These are phyloP conservation scores for Nakazawaea ernobii DNA, from an alignment of 805 yeast species.

Conservation along the genomic window DNA sequence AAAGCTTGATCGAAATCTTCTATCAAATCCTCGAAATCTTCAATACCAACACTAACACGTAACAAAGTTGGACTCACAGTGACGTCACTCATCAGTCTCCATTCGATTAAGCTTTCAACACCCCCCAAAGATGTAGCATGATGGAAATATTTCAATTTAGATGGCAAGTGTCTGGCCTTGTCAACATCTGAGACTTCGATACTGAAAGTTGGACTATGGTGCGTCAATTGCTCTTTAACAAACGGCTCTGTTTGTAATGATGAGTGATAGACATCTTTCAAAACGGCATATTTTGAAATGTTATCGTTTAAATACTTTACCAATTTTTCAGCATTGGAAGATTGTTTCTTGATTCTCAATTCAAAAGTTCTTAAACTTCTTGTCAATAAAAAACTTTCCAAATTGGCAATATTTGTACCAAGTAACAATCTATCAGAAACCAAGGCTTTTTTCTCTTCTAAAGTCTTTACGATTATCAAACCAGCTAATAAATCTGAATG, in stretches of 20 bases:
- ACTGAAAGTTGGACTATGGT: conserved; percentile 69
- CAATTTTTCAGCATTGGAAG: conserved; percentile 52
- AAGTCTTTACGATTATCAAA: conserved; percentile 58
- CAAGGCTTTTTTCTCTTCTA: conserved; percentile 38
- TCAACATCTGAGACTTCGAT: conserved; percentile 45
- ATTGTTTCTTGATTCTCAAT: conserved; percentile 63
- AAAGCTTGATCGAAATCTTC: conserved; percentile 45
- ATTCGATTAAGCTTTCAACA: conserved; percentile 83
- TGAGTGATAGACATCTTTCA: conserved; percentile 59
- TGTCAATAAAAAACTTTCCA: conserved; percentile 68
- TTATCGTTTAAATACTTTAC: conserved; percentile 56
- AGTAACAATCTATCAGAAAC: conserved; percentile 58
- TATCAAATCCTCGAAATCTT: conserved; percentile 70
- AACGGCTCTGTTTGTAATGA: conserved; percentile 69
- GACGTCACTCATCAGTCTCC: conserved; percentile 76
- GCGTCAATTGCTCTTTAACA: conserved; percentile 59
- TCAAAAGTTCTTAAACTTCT: conserved; percentile 81
- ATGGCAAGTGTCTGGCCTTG: conserved; percentile 59
- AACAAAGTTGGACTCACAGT: conserved; percentile 50
- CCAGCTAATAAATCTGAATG: conserved; percentile 91
- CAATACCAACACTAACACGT: conserved; percentile 78
- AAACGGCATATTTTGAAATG: conserved; percentile 36
- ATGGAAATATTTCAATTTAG: conserved; percentile 61
- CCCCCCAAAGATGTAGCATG: conserved; percentile 96
- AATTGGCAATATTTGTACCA: conserved; percentile 75